A percentile compares a stretch with the other conserved stretches of the same genome.
These are phyloP conservation scores for Parasarocladium wereldwijsianum DNA, from an alignment of 2,329 filamentous ascomycete species.

Conservation along the genomic window DNA sequence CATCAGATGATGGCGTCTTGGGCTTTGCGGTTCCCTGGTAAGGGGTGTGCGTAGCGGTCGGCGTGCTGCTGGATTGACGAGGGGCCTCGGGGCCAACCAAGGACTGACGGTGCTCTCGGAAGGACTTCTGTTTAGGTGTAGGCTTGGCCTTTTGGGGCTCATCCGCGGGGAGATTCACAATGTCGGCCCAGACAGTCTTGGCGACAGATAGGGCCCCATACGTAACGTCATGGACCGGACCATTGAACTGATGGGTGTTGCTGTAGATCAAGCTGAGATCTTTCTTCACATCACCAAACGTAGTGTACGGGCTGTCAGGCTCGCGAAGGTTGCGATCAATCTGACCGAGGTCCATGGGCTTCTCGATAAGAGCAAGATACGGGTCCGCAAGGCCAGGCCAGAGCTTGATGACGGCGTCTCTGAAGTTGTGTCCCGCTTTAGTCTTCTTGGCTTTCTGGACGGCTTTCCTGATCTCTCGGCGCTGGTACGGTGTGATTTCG, in stretches of 20 bases:
- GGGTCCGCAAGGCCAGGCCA: conserved; percentile 65
- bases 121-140: conserved; percentile 22
- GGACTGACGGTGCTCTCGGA: conserved; percentile 13
- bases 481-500: conserved; percentile 42
- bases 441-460: conserved; percentile 74
- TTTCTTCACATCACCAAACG: conserved; percentile 55
- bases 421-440: conserved; percentile 63
- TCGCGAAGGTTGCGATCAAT: conserved; percentile 71
- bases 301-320: conserved; percentile 41
- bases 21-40: conserved; percentile 9
- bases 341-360: conserved; percentile 71
- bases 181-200: conserved; percentile 33
- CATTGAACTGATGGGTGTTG: conserved; percentile 76
- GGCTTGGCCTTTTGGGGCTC: conserved; percentile 46
- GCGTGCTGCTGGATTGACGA: conserved; percentile 16
- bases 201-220: conserved; percentile 38
- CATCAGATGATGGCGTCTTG: conserved; percentile 9
- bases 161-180: conserved; percentile 27
- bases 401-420: conserved; percentile 60
- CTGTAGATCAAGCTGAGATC: conserved; percentile 67
- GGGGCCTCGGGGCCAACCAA: conserved; percentile 9
- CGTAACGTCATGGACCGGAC: conserved; percentile 59
- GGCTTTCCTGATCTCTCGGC: conserved; percentile 47
- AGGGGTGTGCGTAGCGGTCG: conserved; percentile 11
- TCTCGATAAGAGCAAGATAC: conserved; percentile 51